phyloP scores from a whole-genome alignment of 2,329 filamentous ascomycete species.

The Cercospora sojina region DNA sequence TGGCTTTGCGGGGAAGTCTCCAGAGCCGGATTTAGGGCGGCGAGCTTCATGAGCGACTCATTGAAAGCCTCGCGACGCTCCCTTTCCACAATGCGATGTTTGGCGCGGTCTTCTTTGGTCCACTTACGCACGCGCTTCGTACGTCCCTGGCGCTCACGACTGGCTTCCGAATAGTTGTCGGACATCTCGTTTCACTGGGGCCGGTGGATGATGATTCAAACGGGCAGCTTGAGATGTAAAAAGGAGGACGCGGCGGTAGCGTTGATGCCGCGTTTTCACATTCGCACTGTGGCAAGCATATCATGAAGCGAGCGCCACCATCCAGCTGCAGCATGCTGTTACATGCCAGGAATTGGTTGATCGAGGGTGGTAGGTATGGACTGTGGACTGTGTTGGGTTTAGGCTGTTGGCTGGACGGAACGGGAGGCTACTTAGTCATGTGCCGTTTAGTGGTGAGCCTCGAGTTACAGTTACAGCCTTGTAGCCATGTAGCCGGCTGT shows the following conservation, averaged over 20 bases:
- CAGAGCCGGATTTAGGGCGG: constrained; percentile 17
- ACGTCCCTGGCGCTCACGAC: not conserved
- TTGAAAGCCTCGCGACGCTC: constrained; percentile 22
- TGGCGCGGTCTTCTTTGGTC: constrained; percentile 14
- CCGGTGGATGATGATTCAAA: not conserved
- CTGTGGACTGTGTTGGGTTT: not conserved
- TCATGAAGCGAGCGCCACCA: not conserved
- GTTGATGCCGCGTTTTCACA: not conserved
- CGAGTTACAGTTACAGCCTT: too few species aligned
- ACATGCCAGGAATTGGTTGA: not conserved
- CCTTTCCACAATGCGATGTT: constrained; percentile 22
- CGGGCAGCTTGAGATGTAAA: not conserved
- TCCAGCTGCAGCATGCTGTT: not conserved
- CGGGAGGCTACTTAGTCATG: not conserved
- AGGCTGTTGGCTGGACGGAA: not conserved
- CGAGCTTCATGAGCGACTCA: constrained; percentile 18
- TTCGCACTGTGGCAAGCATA: not conserved
- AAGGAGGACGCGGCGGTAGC: not conserved
- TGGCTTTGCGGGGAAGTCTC: constrained; percentile 19
- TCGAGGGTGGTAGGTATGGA: too few species aligned
- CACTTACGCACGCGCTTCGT: constrained; percentile 14
- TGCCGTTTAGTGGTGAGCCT: too few species aligned
- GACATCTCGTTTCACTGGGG: not conserved
- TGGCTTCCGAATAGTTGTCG: not conserved
- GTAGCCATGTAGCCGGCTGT: too few species aligned